Base-by-base conservation (phyloP, 495 filamentous ascomycete genomes). In the Xylaria telfairii region DNA sequence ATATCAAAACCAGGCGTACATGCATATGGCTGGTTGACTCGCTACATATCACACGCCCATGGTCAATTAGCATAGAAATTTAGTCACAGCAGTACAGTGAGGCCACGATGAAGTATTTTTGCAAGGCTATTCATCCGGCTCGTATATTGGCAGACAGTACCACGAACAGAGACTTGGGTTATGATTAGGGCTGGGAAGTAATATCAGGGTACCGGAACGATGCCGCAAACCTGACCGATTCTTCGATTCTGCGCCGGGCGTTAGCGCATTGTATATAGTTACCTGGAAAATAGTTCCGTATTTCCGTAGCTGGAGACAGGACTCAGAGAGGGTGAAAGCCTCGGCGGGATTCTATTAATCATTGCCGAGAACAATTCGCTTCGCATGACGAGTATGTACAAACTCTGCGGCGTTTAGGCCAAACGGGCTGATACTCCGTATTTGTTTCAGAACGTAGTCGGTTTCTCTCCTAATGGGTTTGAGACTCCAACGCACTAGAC, bases 361-460 rank as follows among this genome's bases (percentile, higher is more conserved):
- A 65, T 34, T 12, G 79, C 74, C 21, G 76, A 78, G 63, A 51
- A 51, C 3, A 51, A 26, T n/a, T n/a, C n/a, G n/a, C n/a, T n/a
- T n/a, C n/a, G n/a, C n/a, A n/a, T n/a, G n/a, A n/a, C n/a, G n/a
- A n/a, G n/a, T n/a, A n/a, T n/a, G n/a, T n/a, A n/a, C n/a, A n/a
- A n/a, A n/a, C n/a, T n/a, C n/a, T n/a, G n/a, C n/a, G n/a, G n/a
- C n/a, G n/a, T 37, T 37, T 37, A 37, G 34, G n/a, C n/a, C n/a
- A n/a, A n/a, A 37, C 34, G 8, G 34, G 34, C 34, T 37, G 34
- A 3, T 37, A 37, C 8, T 8, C 34, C 8, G 34, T 37, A 37
- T 37, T 37, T 37, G 34, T 37, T 37, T 37, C 34, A 8, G 8
- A 37, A 37, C 8, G 34, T 37, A 8, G 34, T 8, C 34, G 34